A percentile compares a stretch with the other conserved stretches of the same genome.
Conservation (phyloP, 495 filamentous ascomycete genomes). For the Mytilinidion resinicola region DNA sequence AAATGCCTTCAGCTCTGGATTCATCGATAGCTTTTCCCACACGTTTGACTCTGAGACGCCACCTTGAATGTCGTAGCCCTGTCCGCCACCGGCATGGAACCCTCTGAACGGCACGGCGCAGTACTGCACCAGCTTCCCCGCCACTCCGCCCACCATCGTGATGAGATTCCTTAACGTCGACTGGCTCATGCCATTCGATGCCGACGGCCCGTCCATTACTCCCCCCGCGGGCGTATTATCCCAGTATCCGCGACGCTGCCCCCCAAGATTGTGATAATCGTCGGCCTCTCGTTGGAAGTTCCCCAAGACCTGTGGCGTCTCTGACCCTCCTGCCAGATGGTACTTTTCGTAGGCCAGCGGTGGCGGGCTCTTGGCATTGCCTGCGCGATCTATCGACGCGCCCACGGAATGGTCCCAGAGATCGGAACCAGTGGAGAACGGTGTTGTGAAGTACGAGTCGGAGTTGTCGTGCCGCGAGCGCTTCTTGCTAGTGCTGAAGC, state of each 20-base stretch:
- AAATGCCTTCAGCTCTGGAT: constrained; percentile 1
- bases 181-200: constrained; percentile 16
- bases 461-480: constrained; percentile 10
- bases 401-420: constrained; percentile 13
- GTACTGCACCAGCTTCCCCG: constrained; percentile 74
- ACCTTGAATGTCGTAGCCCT: constrained; percentile 49
- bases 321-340: constrained; percentile 56
- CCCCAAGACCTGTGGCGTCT: constrained; percentile 47
- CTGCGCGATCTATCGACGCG: constrained; percentile 16
- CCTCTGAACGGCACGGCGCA: constrained; percentile 71
- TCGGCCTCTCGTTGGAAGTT: constrained; percentile 47
- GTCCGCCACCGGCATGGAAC: constrained; percentile 79
- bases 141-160: constrained; percentile 48
- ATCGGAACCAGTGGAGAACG: background rate
- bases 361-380: constrained; percentile 34
- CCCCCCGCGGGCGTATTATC: constrained; percentile 4
- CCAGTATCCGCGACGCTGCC: constrained; percentile 38
- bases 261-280: constrained; percentile 36
- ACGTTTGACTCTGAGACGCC: constrained; percentile 5
- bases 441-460: background rate
- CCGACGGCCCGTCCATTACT: background rate
- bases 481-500: constrained; percentile 4
- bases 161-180: constrained; percentile 29
- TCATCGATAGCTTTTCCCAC: constrained; percentile 32
- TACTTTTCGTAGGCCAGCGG: constrained; percentile 52